phyloP scores from a whole-genome alignment of 148 eudicot genomes.

The Arbutus unedo region DNA sequence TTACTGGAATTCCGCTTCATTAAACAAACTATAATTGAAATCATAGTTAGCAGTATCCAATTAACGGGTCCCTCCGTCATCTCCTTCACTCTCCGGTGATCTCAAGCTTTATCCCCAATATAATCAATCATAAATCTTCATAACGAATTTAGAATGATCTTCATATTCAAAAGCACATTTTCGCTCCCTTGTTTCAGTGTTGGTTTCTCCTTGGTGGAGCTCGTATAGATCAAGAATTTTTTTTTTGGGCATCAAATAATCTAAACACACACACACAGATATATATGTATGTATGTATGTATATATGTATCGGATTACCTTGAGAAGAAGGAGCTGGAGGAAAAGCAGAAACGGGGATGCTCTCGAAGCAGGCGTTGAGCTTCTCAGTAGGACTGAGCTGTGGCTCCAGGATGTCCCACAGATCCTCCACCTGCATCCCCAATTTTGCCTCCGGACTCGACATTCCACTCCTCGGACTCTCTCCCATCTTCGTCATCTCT shows the following conservation, averaged over 20 bases:
- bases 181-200: background rate
- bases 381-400: slow-evolving; percentile 82
- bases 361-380: slow-evolving; percentile 89
- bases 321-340: slow-evolving; percentile 59
- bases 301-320: slow-evolving; percentile 32
- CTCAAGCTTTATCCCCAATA: background rate
- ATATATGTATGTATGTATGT: background rate
- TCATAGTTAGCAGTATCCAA: background rate
- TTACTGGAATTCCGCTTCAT: background rate
- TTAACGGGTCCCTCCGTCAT: background rate
- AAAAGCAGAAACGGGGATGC: slow-evolving; percentile 74
- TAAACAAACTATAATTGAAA: background rate
- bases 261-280: background rate
- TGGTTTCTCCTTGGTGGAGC: background rate
- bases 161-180: background rate
- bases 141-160: background rate
- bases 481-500: slow-evolving; percentile 16
- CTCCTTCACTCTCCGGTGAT: background rate
- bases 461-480: slow-evolving; percentile 25
- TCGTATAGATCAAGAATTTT: too few relatives aligned
- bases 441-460: slow-evolving; percentile 79
- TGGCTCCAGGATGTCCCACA: slow-evolving; percentile 72
- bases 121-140: background rate
- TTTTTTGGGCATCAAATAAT: too few relatives aligned
- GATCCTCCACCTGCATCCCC: slow-evolving; percentile 78